A percentile compares a stretch with the other conserved stretches of the same genome.
These are phyloP conservation scores for Cyberlindnera amylophila DNA, from an alignment of 805 yeast genomes.

Conservation along the genomic window DNA sequence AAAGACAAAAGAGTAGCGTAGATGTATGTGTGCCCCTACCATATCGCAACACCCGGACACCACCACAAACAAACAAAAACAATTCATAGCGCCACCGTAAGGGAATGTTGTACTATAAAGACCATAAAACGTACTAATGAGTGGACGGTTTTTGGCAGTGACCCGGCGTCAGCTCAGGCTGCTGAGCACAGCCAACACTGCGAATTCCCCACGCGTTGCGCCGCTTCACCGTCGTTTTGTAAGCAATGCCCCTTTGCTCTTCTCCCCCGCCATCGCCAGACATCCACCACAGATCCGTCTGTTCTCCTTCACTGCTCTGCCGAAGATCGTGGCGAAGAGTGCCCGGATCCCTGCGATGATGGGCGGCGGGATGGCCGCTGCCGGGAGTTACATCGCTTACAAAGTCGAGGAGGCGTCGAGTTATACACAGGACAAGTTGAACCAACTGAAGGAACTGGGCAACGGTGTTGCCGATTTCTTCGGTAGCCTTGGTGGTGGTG, in stretches of 20 bases:
- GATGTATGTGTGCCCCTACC: no score
- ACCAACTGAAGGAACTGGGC: conserved; percentile 58
- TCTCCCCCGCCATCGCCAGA: neutral
- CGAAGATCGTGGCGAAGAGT: conserved; percentile 52
- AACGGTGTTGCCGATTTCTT: conserved; percentile 45
- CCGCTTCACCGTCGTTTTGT: conserved; percentile 6
- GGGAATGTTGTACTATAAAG: no score
- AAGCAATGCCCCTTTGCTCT: conserved; percentile 8
- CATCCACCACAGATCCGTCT: conserved; percentile 3
- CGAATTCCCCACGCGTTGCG: neutral
- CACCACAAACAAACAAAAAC: no score
- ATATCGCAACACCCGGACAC: no score
- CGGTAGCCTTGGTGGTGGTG: conserved; percentile 26
- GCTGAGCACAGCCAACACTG: no score
- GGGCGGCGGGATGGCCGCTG: conserved; percentile 92
- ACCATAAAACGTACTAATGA: no score
- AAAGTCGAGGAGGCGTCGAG: conserved; percentile 84
- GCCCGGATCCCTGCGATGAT: conserved; percentile 71
- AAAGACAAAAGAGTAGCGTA: no score
- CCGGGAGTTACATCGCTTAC: conserved; percentile 88
- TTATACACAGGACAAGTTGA: conserved; percentile 65
- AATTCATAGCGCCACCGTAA: no score
- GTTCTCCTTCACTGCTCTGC: conserved; percentile 34
- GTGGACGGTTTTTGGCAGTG: no score
- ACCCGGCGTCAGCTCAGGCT: no score